phyloP scores from a whole-genome alignment of 2,329 filamentous ascomycete species.

The Colletotrichum shisoi region DNA sequence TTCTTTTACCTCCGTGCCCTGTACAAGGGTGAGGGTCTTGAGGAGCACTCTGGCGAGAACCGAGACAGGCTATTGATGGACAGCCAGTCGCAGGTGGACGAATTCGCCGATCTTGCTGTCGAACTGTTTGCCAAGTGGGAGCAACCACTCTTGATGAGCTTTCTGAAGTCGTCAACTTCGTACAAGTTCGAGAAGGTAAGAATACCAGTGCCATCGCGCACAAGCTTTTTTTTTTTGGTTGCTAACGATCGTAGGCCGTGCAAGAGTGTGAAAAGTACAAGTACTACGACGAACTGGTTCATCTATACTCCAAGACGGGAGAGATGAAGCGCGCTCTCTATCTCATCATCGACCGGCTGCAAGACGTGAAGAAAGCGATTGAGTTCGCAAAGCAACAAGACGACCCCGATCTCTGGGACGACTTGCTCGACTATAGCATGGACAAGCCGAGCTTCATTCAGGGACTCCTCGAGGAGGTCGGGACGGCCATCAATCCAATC shows the following conservation, averaged over 20 bases:
- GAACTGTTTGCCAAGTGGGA: constrained; percentile 87
- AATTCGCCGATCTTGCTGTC: constrained; percentile 86
- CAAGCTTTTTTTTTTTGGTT: not conserved
- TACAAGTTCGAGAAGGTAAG: constrained; percentile 82
- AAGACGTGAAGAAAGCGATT: constrained; percentile 91
- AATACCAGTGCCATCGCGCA: not conserved
- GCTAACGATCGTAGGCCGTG: constrained; percentile 58
- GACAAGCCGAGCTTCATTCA: constrained; percentile 95
- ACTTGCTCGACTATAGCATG: constrained; percentile 94
- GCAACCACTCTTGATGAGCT: constrained; percentile 81
- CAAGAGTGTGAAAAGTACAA: constrained; percentile 80
- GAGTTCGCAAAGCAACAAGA: constrained; percentile 93
- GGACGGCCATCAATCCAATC: constrained; percentile 91
- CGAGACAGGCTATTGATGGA: constrained; percentile 66
- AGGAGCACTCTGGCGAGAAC: constrained; percentile 61
- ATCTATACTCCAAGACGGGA: constrained; percentile 92
- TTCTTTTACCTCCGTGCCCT: constrained; percentile 91
- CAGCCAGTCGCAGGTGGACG: constrained; percentile 76
- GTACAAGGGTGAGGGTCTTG: constrained; percentile 77
- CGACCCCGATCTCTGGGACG: constrained; percentile 92
- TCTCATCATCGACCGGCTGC: constrained; percentile 91
- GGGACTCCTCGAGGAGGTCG: constrained; percentile 89
- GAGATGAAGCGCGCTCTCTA: constrained; percentile 90
- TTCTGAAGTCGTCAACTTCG: constrained; percentile 81
- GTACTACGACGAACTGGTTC: constrained; percentile 93